A percentile compares a stretch with the other conserved stretches of the same genome.
phyloP scores from a whole-genome alignment of 2,329 filamentous ascomycete species.

The Alternaria atra region DNA sequence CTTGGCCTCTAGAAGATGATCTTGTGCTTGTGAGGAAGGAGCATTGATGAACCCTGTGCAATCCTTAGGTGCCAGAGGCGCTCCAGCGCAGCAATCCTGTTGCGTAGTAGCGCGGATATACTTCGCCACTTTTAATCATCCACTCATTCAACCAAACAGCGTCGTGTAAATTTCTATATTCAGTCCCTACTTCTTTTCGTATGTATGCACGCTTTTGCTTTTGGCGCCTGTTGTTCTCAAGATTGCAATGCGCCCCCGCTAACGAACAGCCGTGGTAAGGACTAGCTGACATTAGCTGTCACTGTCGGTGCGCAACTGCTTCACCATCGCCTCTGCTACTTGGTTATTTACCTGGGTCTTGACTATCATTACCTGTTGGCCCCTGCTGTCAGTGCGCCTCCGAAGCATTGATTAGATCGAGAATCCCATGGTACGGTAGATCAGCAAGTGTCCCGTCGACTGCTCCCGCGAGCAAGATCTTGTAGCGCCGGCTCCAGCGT shows the following conservation, averaged over 20 bases:
- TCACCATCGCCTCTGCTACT: conserved; percentile 30
- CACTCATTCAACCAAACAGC: conserved; percentile 47
- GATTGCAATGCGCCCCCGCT: conserved; percentile 39
- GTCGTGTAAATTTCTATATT: conserved; percentile 42
- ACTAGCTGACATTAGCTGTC: conserved; percentile 36
- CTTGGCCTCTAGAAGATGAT: conserved; percentile 26
- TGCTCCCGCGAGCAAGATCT: conserved; percentile 42
- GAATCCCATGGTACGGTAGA: conserved; percentile 46
- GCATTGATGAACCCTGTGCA: conserved; percentile 40
- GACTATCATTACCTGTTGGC: conserved; percentile 34
- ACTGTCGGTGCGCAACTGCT: conserved; percentile 37
- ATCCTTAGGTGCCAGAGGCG: conserved; percentile 40
- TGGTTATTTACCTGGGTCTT: conserved; percentile 29
- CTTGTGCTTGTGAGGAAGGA: conserved; percentile 29
- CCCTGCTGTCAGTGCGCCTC: conserved; percentile 39
- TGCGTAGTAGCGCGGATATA: conserved; percentile 43
- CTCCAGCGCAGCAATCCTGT: conserved; percentile 36
- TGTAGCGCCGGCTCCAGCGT: conserved; percentile 49
- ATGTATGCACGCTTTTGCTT: conserved; percentile 41
- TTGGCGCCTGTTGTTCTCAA: conserved; percentile 38
- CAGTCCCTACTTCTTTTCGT: conserved; percentile 43
- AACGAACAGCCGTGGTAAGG: conserved; percentile 29
- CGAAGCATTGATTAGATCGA: conserved; percentile 40
- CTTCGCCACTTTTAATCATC: conserved; percentile 53
- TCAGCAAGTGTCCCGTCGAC: conserved; percentile 44